Base-by-base conservation (phyloP, 1,139 yeast genomes). In the Taphrina pruni region DNA sequence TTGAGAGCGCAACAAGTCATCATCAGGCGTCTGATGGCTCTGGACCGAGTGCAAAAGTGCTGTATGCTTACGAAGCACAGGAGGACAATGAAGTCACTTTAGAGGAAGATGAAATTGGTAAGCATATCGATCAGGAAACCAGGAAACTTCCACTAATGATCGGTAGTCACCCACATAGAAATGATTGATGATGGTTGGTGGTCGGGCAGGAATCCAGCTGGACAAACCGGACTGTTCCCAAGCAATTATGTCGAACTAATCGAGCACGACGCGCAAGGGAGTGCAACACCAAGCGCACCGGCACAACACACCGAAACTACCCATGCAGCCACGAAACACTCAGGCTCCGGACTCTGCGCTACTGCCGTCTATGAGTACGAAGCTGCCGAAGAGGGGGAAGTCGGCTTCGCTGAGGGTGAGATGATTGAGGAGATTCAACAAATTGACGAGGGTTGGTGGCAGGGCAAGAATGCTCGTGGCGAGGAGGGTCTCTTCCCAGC, bases 361-460 rank as follows among this genome's bases (percentile, higher is more conserved):
- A 80, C 85, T 70, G 97, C 97, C 1, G 90, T 88, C 74, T 91
- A 86, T 78, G 95, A 89, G 75, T 91, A 92, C 78, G 96, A 88
- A 68, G 96, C 95, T 32, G 88, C 88, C 48, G 97, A 93, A 78
- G 96, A 89, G 72, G 94, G 93, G 75, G 99, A 94, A 79, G 82
- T 94, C 71, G 85, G 87, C 1, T 90, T 90, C 78, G 85, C 81
- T 45, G 97, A 90, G 77, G 96, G 95, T 65, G 98, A 91, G 74
- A 75, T 83, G 72, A 91, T 94, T 73, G 81, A 87, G 26, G 90
- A 91, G 72, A 89, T 94, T 72, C 96, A 91, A 74, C 89, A 90
- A 78, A 89, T 90, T 17, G 97, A 92, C 74, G 97, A 90, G 65
- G 97, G 91, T 76, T 94, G 99, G 99, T 94, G 98, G 98, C 83